Base-by-base conservation (phyloP, 176 grass and related monocot species). In the Cymbopogon citratus region DNA sequence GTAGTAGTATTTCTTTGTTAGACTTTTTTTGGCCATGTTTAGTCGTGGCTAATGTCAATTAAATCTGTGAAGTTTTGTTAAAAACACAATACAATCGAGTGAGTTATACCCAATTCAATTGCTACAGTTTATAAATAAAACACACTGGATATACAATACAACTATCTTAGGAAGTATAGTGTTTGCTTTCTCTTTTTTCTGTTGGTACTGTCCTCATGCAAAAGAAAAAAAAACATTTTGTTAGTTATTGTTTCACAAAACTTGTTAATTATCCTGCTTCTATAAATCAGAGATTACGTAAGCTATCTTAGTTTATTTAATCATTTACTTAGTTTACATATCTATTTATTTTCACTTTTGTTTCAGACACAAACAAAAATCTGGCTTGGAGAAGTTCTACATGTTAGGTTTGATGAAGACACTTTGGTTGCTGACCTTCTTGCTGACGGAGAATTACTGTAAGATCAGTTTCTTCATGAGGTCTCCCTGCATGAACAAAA, bases 361-460 rank as follows among this genome's bases (percentile, higher is more conserved):
- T 76, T 80, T 81, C 46, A 97, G 94, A 94, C 66, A 74, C 90
- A 97, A 82, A 91, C 94, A 15, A 94, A 89, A 78, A 92, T 97
- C 67, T 97, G 94, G 94, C 94, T 94, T 52, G 94, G 91, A 14
- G 94, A 97, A 82, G 85, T 97, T 80, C 92, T 97, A 4, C 89
- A 92, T 80, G 72, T 92, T 64, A 88, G 85, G 78, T 92, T 97
- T 71, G 81, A 90, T 85, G 92, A 94, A 84, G 87, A 83, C 5
- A 75, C 71, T 71, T 86, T 88, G 71, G 85, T 89, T 86, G 85
- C 87, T 9, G 91, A 97, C 38, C 92, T 97, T 66, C 92, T 97
- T 71, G 76, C 91, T 67, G 91, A 97, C 46, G 94, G 94, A 52
- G 94, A 97, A 52, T 81, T 97, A 43, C 79, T 97, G 94, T 97